phyloP scores from a whole-genome alignment of 768 basidiomycete genomes.

The Serendipita vermifera region DNA sequence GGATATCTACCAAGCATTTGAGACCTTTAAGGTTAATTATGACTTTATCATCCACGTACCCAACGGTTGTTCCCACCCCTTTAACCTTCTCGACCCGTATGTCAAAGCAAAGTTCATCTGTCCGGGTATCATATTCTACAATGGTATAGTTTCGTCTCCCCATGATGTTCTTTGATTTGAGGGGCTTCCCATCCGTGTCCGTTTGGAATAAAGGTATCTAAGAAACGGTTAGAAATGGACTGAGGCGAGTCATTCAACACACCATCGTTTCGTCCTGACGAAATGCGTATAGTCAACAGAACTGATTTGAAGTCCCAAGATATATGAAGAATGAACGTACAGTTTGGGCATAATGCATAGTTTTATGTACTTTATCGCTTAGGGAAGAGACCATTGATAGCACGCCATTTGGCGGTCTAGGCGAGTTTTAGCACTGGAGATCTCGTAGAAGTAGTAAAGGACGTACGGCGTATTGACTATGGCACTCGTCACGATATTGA shows the following conservation, averaged over 20 bases:
- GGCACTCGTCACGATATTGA: constrained; percentile 72
- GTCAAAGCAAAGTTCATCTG: constrained; percentile 63
- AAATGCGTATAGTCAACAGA: not conserved
- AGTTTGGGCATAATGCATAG: constrained; percentile 66
- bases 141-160: constrained; percentile 80
- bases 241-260: too few relatives aligned
- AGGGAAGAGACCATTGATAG: constrained; percentile 70
- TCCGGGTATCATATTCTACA: constrained; percentile 42
- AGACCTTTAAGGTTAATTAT: constrained; percentile 1
- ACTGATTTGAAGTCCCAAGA: not conserved
- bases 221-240: not conserved
- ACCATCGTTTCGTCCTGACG: constrained; percentile 7
- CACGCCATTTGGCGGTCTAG: constrained; percentile 52
- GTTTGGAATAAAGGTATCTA: constrained; percentile 64
- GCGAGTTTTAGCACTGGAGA: not conserved
- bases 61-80: constrained; percentile 67
- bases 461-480: constrained; percentile 93
- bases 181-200: constrained; percentile 63
- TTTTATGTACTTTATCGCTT: constrained; percentile 63
- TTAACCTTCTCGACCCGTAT: constrained; percentile 78
- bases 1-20: constrained; percentile 27
- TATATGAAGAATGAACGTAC: constrained; percentile 71
- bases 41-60: constrained; percentile 35
- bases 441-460: not conserved
- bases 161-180: constrained; percentile 75